A percentile compares a stretch with the other conserved stretches of the same genome.
Conservation (phyloP, 345 rosid species). For the Abelmoschus esculentus region DNA sequence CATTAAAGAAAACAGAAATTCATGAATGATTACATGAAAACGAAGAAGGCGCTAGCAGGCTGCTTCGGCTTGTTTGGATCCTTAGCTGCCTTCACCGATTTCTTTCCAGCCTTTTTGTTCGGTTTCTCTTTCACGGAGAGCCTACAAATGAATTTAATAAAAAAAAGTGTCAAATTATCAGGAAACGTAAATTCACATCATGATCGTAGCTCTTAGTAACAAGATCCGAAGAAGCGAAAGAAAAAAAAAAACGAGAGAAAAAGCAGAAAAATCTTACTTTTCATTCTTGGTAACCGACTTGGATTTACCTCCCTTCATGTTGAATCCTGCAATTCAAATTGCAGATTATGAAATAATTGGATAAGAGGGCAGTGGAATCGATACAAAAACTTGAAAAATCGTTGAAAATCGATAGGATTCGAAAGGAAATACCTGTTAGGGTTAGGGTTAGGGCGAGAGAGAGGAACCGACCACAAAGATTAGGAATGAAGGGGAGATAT, state of each 20-base stretch:
- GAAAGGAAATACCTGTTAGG: slow-evolving; percentile 12
- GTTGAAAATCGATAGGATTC: neutral
- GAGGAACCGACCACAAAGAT: no score
- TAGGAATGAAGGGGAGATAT: slow-evolving; percentile 33
- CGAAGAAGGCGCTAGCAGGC: slow-evolving; percentile 75
- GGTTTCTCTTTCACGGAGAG: slow-evolving; percentile 77
- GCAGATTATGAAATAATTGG: slow-evolving; percentile 13
- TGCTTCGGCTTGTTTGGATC: slow-evolving; percentile 72
- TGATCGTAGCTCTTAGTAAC: slow-evolving; percentile 31
- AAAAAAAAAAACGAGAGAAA: no score
- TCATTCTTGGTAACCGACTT: slow-evolving; percentile 64
- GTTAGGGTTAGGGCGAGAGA: slow-evolving; percentile 19
- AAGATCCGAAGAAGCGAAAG: neutral
- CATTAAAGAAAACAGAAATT: neutral
- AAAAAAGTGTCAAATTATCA: slow-evolving; percentile 8
- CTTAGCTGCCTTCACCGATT: slow-evolving; percentile 43
- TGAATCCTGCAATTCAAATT: slow-evolving; percentile 35
- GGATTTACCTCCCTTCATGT: slow-evolving; percentile 91
- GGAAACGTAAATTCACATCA: neutral
- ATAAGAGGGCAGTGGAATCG: neutral
- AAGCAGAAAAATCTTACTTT: slow-evolving; percentile 27
- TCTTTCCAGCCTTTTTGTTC: slow-evolving; percentile 28
- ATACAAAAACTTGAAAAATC: neutral
- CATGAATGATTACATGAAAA: slow-evolving; percentile 61
- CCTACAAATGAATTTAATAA: slow-evolving; percentile 27